Conservation (phyloP, 2,329 filamentous ascomycete species). For the Lecanicillium sp. region DNA sequence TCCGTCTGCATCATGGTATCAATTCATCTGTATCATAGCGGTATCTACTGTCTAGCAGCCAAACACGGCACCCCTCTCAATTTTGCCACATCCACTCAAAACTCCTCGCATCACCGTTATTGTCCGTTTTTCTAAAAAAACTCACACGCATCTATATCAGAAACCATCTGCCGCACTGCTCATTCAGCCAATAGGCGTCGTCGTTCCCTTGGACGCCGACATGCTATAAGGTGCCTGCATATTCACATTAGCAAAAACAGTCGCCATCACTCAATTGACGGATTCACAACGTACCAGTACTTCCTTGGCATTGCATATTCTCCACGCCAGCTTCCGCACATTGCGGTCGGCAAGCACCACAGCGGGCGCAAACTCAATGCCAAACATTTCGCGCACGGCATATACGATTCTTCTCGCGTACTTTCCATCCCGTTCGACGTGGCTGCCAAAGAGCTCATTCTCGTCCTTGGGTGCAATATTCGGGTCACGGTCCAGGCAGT, state of each 20-base stretch:
- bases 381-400: conserved; percentile 93
- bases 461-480: conserved; percentile 77
- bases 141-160: too few relatives aligned
- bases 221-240: conserved; percentile 63
- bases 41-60: too few relatives aligned
- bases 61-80: too few relatives aligned
- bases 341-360: conserved; percentile 90
- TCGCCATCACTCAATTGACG: conserved; percentile 6
- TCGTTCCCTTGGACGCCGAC: conserved; percentile 55
- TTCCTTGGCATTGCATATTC: conserved; percentile 92
- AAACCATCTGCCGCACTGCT: conserved; percentile 27
- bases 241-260: conserved; percentile 13
- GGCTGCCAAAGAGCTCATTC: conserved; percentile 75
- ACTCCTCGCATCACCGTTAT: too few relatives aligned
- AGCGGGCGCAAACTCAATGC: conserved; percentile 87
- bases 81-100: too few relatives aligned
- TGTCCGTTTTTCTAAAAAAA: too few relatives aligned
- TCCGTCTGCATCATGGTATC: too few relatives aligned
- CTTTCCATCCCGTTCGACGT: conserved; percentile 81
- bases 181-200: conserved; percentile 42
- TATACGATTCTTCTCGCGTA: conserved; percentile 88
- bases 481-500: conserved; percentile 87
- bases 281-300: conserved; percentile 62
- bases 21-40: too few relatives aligned
- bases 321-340: conserved; percentile 84